Evolutionary conservation across 2,329 filamentous ascomycete species (phyloP), one percentile per base, ranked within the genome.

Genomic region (Thielaviopsis euricoi): DNA sequence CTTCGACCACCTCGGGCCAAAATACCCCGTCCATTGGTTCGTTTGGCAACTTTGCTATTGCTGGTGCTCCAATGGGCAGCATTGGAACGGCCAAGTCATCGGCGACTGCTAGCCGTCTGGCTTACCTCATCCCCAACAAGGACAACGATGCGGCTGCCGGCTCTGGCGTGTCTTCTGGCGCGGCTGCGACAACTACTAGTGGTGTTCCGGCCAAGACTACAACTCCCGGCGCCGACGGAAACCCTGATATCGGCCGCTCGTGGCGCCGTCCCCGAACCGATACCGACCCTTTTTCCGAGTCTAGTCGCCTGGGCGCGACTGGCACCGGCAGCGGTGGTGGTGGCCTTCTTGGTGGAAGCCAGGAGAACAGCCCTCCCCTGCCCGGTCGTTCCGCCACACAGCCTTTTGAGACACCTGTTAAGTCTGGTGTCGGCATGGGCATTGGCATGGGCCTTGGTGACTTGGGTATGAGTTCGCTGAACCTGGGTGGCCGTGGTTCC

Each of bases 41-140:
- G 22, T 98, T 98, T 70, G 91, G 91, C 12, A 93, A 83, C 65
- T 97, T 97, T 69, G 84, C 86, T n/a, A 70, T 94, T 56, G 70
- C 79, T 29, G 75, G 77, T 37, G 74, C 79, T 19, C 71, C 78
- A 6, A 74, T 81, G 29, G 73, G 77, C 3, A 88, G 95, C 57
- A 95, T 93, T 25, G 55, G 55, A 6, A 29, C 19, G 17, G 63
- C 65, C 55, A 75, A 76, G 64, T 68, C 74, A 26, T 73, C 75
- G 60, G 58, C 62, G 4, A 64, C 62, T 52, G 53, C 65, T 23
- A 43, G 37, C 37, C 37, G 37, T 7, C 37, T 43, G 37, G 13
- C 37, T 1, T 43, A 43, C 17, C n/a, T 43, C 13, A 43, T 43
- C 6, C 37, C 37, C 17, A 43, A 7, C 37, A 43, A 43, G 13